Conservation (phyloP, 768 basidiomycete genomes). For the Suillus ampliporus region DNA sequence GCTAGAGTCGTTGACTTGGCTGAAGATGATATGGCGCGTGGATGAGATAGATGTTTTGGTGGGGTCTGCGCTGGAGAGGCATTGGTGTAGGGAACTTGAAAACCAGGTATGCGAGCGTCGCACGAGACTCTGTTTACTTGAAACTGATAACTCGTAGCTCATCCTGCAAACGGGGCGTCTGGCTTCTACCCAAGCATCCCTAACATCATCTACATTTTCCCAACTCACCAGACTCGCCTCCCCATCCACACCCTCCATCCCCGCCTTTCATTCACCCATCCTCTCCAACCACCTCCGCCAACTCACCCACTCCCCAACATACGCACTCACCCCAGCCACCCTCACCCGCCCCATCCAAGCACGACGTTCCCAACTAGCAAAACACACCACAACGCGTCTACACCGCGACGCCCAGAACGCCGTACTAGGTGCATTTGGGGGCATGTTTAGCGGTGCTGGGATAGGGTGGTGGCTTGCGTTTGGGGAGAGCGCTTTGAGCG, state of each 20-base stretch:
- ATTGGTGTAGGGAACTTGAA: constrained; percentile 54
- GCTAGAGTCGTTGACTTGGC: constrained; percentile 43
- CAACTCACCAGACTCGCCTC: constrained; percentile 47
- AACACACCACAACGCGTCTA: constrained; percentile 59
- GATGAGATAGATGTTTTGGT: constrained; percentile 46
- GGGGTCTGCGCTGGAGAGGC: constrained; percentile 34
- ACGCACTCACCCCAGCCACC: constrained; percentile 47
- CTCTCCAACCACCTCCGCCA: constrained; percentile 66
- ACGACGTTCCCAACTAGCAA: constrained; percentile 59
- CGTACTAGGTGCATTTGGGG: constrained; percentile 55
- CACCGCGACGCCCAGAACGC: constrained; percentile 69
- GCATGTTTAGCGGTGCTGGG: constrained; percentile 53
- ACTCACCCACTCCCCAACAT: constrained; percentile 50
- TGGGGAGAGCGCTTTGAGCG: constrained; percentile 45
- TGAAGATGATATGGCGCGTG: constrained; percentile 45
- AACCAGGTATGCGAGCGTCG: constrained; percentile 45
- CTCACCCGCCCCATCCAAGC: constrained; percentile 56
- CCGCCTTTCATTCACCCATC: constrained; percentile 53
- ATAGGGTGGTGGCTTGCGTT: constrained; percentile 60
- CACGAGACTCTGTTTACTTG: neutral
- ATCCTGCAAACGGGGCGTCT: constrained; percentile 69
- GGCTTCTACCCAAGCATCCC: constrained; percentile 48
- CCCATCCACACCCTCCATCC: constrained; percentile 25
- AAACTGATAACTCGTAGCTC: constrained; percentile 47
- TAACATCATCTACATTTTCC: constrained; percentile 46